Conservation (phyloP, 805 yeast species). For the Vanderwaltozyma verrucispora region DNA sequence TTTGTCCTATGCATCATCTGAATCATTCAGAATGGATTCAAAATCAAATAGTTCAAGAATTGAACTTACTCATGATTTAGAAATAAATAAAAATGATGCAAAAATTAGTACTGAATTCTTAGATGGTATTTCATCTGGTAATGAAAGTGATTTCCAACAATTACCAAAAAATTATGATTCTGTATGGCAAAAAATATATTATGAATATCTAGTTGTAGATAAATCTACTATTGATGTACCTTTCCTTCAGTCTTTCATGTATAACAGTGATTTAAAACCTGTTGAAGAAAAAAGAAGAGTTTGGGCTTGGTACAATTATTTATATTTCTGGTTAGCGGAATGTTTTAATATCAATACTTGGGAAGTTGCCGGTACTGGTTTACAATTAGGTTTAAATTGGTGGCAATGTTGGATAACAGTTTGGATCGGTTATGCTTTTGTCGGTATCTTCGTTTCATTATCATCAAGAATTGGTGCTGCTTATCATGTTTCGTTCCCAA, state of each 20-base stretch:
- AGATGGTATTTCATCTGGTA: constrained; percentile 1
- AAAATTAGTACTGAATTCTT: background rate
- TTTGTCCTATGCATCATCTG: background rate
- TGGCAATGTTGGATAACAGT: constrained; percentile 88
- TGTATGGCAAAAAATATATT: constrained; percentile 17
- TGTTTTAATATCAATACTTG: constrained; percentile 84
- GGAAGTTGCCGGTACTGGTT: constrained; percentile 86
- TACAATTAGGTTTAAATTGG: constrained; percentile 69
- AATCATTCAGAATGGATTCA: background rate
- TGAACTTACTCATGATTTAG: background rate
- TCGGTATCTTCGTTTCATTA: constrained; percentile 59
- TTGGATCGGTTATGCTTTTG: constrained; percentile 70
- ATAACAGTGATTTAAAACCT: constrained; percentile 69
- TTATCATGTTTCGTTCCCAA: constrained; percentile 81
- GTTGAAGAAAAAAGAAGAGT: constrained; percentile 62
- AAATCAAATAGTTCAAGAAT: background rate
- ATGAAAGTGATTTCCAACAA: constrained; percentile 1
- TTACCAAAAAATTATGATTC: constrained; percentile 2
- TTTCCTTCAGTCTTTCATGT: constrained; percentile 51
- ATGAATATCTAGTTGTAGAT: constrained; percentile 19
- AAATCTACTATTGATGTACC: constrained; percentile 33
- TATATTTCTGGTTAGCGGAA: constrained; percentile 81
- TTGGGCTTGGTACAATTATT: constrained; percentile 82
- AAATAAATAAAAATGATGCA: background rate
- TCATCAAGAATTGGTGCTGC: constrained; percentile 71